phyloP scores from a whole-genome alignment of 2,329 filamentous ascomycete genomes.

The Trichoderma harzianum region DNA sequence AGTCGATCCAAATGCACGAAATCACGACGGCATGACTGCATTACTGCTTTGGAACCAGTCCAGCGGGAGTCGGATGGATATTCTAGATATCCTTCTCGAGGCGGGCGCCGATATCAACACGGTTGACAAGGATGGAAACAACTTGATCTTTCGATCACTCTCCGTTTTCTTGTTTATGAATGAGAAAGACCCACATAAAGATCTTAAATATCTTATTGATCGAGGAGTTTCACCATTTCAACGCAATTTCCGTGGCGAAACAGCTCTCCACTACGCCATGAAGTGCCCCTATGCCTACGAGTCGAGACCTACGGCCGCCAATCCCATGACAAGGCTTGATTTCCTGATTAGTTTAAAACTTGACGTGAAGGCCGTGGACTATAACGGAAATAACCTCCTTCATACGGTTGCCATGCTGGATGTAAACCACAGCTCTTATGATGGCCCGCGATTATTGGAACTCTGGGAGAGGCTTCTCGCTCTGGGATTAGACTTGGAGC shows the following conservation, averaged over 20 bases:
- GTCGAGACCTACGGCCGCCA: background rate
- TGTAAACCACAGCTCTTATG: background rate
- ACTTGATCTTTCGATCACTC: constrained; percentile 20
- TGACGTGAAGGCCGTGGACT: constrained; percentile 20
- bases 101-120: constrained; percentile 26
- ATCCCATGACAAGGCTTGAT: constrained; percentile 13
- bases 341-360: constrained; percentile 16
- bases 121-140: constrained; percentile 20
- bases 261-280: constrained; percentile 22
- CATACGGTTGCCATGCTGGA: constrained; percentile 22
- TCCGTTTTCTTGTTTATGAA: background rate
- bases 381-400: constrained; percentile 24
- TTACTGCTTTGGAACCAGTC: background rate
- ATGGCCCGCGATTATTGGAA: background rate
- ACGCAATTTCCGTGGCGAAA: constrained; percentile 21
- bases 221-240: constrained; percentile 18
- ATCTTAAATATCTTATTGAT: constrained; percentile 19
- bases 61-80: background rate
- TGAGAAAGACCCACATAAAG: background rate
- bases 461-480: constrained; percentile 21
- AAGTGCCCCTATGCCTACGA: background rate
- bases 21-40: constrained; percentile 22
- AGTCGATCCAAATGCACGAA: constrained; percentile 24
- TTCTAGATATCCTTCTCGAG: constrained; percentile 17
- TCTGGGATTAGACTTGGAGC: constrained; percentile 20